Percentiles rank a stretch among this genome's conserved stretches.
These are phyloP conservation scores for Tetraselmis chui DNA, from an alignment of 139 green algal genomes.

Conservation along the genomic window DNA sequence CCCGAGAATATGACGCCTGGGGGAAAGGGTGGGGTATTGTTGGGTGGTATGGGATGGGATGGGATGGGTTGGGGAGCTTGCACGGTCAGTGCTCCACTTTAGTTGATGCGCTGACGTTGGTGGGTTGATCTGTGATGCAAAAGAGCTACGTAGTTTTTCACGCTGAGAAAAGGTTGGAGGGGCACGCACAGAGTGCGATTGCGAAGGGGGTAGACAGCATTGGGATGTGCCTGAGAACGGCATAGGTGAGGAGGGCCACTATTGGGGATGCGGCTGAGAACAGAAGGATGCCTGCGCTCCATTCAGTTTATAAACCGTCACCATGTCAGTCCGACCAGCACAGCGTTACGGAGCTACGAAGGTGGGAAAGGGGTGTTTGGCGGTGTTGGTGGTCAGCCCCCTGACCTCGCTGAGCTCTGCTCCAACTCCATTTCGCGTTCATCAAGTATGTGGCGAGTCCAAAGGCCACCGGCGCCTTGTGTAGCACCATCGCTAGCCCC, in stretches of 20 bases:
- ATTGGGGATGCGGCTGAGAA: neutral
- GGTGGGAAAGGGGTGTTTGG: constrained; percentile 32
- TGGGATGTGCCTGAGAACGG: neutral
- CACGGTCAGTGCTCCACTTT: too few relatives aligned
- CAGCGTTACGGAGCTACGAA: constrained; percentile 21
- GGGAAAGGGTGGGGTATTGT: neutral
- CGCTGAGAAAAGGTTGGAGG: too few relatives aligned
- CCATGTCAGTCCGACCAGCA: constrained; percentile 7
- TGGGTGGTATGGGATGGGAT: too few relatives aligned
- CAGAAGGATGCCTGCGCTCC: neutral
- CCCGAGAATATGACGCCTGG: constrained; percentile 43
- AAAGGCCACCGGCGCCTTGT: constrained; percentile 58
- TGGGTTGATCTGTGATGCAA: too few relatives aligned
- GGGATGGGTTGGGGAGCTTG: too few relatives aligned
- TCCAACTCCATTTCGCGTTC: constrained; percentile 23
- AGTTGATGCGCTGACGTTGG: too few relatives aligned
- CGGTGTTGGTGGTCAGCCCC: constrained; percentile 24
- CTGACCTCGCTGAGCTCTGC: constrained; percentile 14
- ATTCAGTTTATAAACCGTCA: neutral
- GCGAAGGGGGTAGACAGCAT: neutral
- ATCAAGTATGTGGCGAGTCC: constrained; percentile 48
- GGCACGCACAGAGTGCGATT: neutral
- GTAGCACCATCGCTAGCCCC: constrained; percentile 36
- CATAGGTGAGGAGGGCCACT: neutral
- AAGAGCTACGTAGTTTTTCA: too few relatives aligned